These are phyloP conservation scores for Gorgonomyces haynaldii DNA, from an alignment of 192 early-diverging fungal genomes.

Conservation along the genomic window DNA sequence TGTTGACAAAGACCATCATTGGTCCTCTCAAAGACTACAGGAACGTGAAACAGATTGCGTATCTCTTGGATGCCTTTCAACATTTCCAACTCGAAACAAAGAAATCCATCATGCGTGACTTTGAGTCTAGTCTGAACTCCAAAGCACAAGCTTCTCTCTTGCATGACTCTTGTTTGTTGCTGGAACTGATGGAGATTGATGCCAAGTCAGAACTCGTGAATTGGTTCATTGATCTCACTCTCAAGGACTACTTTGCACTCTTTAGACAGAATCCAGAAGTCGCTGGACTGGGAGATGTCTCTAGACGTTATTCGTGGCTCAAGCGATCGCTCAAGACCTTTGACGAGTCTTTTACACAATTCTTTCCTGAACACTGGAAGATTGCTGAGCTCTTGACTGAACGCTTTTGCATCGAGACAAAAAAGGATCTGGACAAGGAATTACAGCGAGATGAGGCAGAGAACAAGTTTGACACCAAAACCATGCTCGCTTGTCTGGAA, in stretches of 20 bases:
- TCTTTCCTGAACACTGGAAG: slow-evolving; percentile 76
- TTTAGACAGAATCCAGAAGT: slow-evolving; percentile 59
- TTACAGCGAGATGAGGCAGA: slow-evolving; percentile 36
- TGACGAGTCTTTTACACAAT: slow-evolving; percentile 72
- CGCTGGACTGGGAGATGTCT: slow-evolving; percentile 70
- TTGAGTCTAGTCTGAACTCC: slow-evolving; percentile 41
- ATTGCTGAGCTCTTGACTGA: slow-evolving; percentile 55
- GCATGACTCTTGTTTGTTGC: slow-evolving; percentile 66
- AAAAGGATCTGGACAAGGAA: slow-evolving; percentile 56
- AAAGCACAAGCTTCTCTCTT: slow-evolving; percentile 38
- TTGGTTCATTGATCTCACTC: slow-evolving; percentile 71
- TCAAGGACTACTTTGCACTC: slow-evolving; percentile 70
- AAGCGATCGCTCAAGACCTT: slow-evolving; percentile 78
- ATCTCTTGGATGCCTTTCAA: slow-evolving; percentile 49
- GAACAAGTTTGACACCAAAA: slow-evolving; percentile 51
- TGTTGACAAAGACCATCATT: slow-evolving; percentile 34
- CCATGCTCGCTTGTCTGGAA: slow-evolving; percentile 63
- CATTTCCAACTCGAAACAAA: slow-evolving; percentile 52
- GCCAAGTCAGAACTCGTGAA: slow-evolving; percentile 54
- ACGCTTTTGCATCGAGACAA: slow-evolving; percentile 75
- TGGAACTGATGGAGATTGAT: slow-evolving; percentile 56
- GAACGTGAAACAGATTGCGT: slow-evolving; percentile 63
- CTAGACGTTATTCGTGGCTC: slow-evolving; percentile 85
- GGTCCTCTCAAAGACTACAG: slow-evolving; percentile 61
- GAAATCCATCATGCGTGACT: slow-evolving; percentile 55